Conservation (phyloP, 2,329 filamentous ascomycete species). For the Pseudogymnoascus sp. region DNA sequence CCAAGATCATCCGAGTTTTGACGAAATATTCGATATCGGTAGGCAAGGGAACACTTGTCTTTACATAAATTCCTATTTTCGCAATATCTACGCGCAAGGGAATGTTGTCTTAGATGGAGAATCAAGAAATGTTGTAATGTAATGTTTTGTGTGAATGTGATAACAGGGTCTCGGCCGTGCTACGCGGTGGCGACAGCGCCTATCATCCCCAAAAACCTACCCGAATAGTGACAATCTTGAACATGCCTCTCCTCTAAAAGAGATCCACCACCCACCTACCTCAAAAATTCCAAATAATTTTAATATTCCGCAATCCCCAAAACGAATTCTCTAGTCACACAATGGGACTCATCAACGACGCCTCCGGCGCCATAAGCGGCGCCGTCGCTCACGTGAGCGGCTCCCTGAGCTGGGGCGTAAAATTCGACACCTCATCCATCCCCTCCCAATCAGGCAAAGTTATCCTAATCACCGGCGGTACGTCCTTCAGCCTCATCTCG, state of each 20-base stretch:
- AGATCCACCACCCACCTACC: neutral
- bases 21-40: neutral
- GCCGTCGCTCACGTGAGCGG: neutral
- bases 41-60: neutral
- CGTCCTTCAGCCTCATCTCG: conserved; percentile 4
- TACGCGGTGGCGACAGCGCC: neutral
- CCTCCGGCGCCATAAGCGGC: neutral
- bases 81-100: neutral
- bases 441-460: conserved; percentile 32
- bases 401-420: neutral
- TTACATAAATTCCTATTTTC: neutral
- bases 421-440: conserved; percentile 30
- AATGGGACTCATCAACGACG: conserved; percentile 1
- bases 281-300: conserved; percentile 2
- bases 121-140: neutral
- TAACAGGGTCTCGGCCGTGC: neutral
- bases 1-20: neutral
- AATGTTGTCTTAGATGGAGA: neutral
- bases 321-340: neutral
- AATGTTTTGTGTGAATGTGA: neutral
- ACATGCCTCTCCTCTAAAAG: neutral
- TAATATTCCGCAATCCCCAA: neutral
- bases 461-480: conserved; percentile 39
- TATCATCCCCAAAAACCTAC: neutral
- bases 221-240: neutral